Evolutionary conservation across 2,329 filamentous ascomycete genomes (phyloP), one percentile per base, ranked within the genome.

Genomic region (Lanzia echinophila): DNA sequence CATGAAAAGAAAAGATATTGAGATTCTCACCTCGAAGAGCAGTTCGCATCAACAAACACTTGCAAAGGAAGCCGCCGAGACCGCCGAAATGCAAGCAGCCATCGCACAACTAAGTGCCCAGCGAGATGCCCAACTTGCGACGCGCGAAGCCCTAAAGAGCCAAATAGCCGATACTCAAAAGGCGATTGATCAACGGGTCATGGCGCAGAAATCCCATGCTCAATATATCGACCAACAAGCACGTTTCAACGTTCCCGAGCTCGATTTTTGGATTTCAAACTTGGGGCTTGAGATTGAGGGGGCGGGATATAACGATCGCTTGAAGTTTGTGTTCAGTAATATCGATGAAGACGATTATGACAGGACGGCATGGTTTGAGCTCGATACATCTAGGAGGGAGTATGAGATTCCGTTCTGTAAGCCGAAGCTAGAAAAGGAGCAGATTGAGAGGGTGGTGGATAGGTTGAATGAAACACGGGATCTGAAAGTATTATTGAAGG

Each of bases 221-320:
- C 79, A 82, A 58, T 84, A 89, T 62, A 76, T 95, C 36, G 89
- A 95, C 64, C 81, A 86, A 2, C 92, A 97, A 72, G 82, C 87
- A 51, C 82, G 90, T 33, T 88, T 92, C 71, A 97, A 99, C 71
- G 81, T 88, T 42, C 94, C 94, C 0, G 94, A 99, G 73, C 78
- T 99, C 44, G 88, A 91, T 62, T 97, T 97, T 68, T 99, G 94
- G 94, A 88, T 95, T 69, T 87, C 86, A 52, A 94, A 92, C 68
- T 75, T 99, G 56, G 91, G 92, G 55, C 71, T 97, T 67, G 78
- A 87, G 57, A 95, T 99, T 66, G 92, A 97, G 67, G 92, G 92
- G 1, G 88, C 88, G 0, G 91, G 89, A 1, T 81, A 82, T 66
- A 84, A 88, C 58, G 91, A 96, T 71, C 80, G 88, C 24, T 76